Base-by-base conservation (phyloP, 495 filamentous ascomycete genomes). In the Penicillium coprophilum region DNA sequence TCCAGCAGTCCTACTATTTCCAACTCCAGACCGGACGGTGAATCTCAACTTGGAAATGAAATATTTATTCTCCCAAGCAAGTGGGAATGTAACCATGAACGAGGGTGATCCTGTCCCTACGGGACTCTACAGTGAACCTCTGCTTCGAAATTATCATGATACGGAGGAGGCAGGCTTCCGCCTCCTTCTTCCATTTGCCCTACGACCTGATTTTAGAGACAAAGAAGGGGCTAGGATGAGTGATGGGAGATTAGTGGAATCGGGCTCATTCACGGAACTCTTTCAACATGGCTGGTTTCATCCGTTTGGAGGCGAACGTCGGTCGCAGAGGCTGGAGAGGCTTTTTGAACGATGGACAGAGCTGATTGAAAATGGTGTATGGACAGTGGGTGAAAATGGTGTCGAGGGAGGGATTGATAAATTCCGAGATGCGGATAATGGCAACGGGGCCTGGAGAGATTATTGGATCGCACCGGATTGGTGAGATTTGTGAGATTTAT, bases 231-330 rank as follows among this genome's bases (percentile, higher is more conserved):
- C 68, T 30, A 63, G 63, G 45, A 58, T 55, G 50, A 77, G 71
- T 60, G 70, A 74, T 57, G 71, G 69, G 20, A 55, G 46, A n/a
- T 23, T 50, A 46, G 61, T 76, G 3, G 34, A 27, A 4, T 28
- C 36, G 2, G 57, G 53, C 0, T 64, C 61, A 11, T 55, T 65
- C 41, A 57, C 64, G 1, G 59, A 69, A 30, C 59, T 77, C 21
- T 76, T 75, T 50, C 73, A 77, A 48, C 68, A 71, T 63, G 71
- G 72, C 8, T 4, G 2, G n/a, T 74, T 57, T 44, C 66, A 71
- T 39, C 69, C 67, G 23, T 74, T 76, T 47, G 68, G 71, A 7
- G 71, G 71, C 0, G 69, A 74, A 17, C 55, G 39, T 4, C 66
- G 68, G 19, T 32, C 64, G 12, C 72, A 76, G 53, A 57, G 73